Evolutionary conservation across 345 rosid genomes (phyloP).

Genomic region (Noccaea bulbosa): DNA sequence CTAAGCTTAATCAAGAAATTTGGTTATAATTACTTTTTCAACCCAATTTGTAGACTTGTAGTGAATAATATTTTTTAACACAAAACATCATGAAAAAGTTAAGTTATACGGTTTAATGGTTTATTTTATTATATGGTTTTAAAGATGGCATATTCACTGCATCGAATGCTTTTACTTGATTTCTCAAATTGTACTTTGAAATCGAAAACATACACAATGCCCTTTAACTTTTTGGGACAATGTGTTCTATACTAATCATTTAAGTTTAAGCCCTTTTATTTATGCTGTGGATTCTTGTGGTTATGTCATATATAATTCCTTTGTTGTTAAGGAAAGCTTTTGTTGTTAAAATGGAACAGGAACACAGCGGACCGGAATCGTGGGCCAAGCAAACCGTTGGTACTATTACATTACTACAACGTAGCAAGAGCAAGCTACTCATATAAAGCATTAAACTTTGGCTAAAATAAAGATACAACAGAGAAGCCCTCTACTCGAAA

Average conservation of each 20-base stretch:
- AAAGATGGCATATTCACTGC: slow-evolving; percentile 25
- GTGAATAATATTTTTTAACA: not conserved
- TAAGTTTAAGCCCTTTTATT: slow-evolving; percentile 32
- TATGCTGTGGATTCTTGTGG: slow-evolving; percentile 27
- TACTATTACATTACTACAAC: slow-evolving; percentile 35
- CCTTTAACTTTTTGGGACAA: slow-evolving; percentile 32
- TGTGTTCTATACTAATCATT: slow-evolving; percentile 30
- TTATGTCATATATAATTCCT: slow-evolving; percentile 40
- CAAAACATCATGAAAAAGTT: not conserved
- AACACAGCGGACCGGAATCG: slow-evolving; percentile 33
- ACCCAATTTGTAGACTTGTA: no score
- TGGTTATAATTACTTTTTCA: not conserved
- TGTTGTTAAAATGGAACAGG: slow-evolving; percentile 39
- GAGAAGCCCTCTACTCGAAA: slow-evolving; percentile 33
- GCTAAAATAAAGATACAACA: slow-evolving; percentile 38
- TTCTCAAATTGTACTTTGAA: slow-evolving; percentile 36
- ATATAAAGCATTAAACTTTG: slow-evolving; percentile 44
- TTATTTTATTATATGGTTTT: slow-evolving; percentile 15
- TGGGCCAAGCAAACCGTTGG: slow-evolving; percentile 43
- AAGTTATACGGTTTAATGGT: slow-evolving; percentile 2
- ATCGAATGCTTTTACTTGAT: slow-evolving; percentile 30
- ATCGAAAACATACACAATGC: slow-evolving; percentile 26
- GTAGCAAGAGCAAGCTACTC: slow-evolving; percentile 43
- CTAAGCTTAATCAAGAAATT: slow-evolving; percentile 17
- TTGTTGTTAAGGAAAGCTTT: slow-evolving; percentile 49